Evolutionary conservation across 495 filamentous ascomycete genomes (phyloP).

Genomic region (Chaetomium cochliodes): DNA sequence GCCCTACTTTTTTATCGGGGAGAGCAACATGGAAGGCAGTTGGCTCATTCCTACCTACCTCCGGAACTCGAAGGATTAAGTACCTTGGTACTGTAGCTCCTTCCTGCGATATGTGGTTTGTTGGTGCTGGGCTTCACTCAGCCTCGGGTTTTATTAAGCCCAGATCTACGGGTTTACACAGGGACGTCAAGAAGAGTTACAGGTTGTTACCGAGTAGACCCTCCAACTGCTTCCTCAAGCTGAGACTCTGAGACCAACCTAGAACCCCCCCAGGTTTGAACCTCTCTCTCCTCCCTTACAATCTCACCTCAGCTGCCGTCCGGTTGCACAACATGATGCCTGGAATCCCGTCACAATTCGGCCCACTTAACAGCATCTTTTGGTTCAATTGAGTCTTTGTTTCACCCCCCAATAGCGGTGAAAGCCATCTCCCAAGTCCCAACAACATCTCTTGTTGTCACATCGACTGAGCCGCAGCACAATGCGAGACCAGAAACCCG

Average conservation of each 20-base stretch:
- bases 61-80: no score
- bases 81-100: background rate
- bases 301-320: conserved; percentile 6
- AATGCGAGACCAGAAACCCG: background rate
- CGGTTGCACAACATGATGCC: conserved; percentile 7
- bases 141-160: no score
- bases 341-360: background rate
- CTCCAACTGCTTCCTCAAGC: no score
- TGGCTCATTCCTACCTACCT: background rate
- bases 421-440: background rate
- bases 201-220: no score
- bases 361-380: background rate
- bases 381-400: background rate
- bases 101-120: background rate
- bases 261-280: background rate
- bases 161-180: no score
- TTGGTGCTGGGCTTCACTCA: no score
- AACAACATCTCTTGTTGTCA: background rate
- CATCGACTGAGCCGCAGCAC: conserved; percentile 10
- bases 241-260: no score
- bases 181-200: no score
- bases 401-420: background rate
- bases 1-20: no score
- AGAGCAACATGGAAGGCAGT: background rate
- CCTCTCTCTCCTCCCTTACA: background rate